Base-by-base conservation (phyloP, 495 filamentous ascomycete species). In the Astrocystis sublimbata region DNA sequence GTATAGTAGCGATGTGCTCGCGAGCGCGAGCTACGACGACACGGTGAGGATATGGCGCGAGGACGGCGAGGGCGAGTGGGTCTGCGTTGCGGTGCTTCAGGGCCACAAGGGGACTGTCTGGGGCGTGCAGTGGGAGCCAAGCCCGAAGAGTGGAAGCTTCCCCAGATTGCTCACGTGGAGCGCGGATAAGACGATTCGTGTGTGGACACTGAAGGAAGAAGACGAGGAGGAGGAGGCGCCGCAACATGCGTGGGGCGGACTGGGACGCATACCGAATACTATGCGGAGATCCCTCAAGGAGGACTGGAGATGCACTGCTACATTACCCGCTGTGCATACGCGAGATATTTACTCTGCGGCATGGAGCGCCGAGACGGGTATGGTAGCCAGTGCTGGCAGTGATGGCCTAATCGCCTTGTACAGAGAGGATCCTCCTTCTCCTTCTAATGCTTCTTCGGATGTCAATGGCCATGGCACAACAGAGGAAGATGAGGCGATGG, bases 11-110 rank as follows among this genome's bases (percentile, higher is more conserved):
- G 87, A 93, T 61, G 80, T 92, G 53, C 78, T 98, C 17, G 94
- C 91, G 6, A 92, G 88, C 66, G 89, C 80, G 13, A 93, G 90
- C 67, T 98, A 98, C 69, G 94, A 98, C 67, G 90, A 98, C 65
- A 94, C 89, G 12, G 87, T 96, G 28, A 78, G 94, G 62, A 69
- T 98, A 36, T 98, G 92, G 87, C 78, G 89, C 30, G 93, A 96
- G 79, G 93, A 97, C 75, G 78, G 83, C 24, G 92, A 96, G 63
- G 81, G 81, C 19, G 94, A 98, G 72, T 98, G 93, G 94, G 86
- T 86, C 8, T 93, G 92, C 65, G 88, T 94, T n/a, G 83, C 87
- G n/a, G 81, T 90, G 51, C 73, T 97, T 21, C 83, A 86, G 65
- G 92, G 88, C 0, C 92, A 97, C 73, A 75, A 74, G 52, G 83